phyloP scores from a whole-genome alignment of 2,329 filamentous ascomycete species.

The Fusarium napiforme region DNA sequence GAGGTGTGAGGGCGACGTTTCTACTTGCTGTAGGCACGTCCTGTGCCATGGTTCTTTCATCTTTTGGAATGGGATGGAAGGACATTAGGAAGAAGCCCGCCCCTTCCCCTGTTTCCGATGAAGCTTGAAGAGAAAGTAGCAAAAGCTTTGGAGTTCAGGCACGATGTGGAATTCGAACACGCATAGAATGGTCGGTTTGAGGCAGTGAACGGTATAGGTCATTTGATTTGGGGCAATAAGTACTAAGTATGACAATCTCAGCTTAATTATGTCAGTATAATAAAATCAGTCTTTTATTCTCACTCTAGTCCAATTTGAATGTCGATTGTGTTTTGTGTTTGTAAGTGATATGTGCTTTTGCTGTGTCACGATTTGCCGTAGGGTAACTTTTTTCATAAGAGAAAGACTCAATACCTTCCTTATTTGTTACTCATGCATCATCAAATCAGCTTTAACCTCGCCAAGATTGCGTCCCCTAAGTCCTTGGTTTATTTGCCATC shows the following conservation, averaged over 20 bases:
- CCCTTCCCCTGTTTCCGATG: conserved; percentile 1
- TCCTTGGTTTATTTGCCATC: neutral
- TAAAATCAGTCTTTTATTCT: neutral
- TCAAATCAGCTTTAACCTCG: neutral
- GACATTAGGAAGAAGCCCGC: conserved; percentile 54
- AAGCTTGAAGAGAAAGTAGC: conserved; percentile 22
- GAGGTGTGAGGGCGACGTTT: conserved; percentile 47
- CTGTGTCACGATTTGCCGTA: neutral
- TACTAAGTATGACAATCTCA: neutral
- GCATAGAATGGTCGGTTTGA: neutral
- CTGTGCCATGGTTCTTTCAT: conserved; percentile 47
- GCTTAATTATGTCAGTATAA: neutral
- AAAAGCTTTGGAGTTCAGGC: no score
- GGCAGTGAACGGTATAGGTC: neutral
- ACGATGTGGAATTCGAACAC: neutral
- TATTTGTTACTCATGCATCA: conserved; percentile 15
- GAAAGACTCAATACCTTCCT: neutral
- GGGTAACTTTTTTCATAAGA: conserved; percentile 13
- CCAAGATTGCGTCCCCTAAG: neutral
- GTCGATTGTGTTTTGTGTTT: no score
- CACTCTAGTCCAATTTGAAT: neutral
- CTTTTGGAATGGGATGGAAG: conserved; percentile 59
- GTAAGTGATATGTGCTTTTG: neutral
- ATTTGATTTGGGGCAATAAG: neutral
- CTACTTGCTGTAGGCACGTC: conserved; percentile 48